Percentiles rank a stretch among this genome's conserved stretches.
Evolutionary conservation across 345 rosid genomes (phyloP).

Genomic region (Camelina laxa): DNA sequence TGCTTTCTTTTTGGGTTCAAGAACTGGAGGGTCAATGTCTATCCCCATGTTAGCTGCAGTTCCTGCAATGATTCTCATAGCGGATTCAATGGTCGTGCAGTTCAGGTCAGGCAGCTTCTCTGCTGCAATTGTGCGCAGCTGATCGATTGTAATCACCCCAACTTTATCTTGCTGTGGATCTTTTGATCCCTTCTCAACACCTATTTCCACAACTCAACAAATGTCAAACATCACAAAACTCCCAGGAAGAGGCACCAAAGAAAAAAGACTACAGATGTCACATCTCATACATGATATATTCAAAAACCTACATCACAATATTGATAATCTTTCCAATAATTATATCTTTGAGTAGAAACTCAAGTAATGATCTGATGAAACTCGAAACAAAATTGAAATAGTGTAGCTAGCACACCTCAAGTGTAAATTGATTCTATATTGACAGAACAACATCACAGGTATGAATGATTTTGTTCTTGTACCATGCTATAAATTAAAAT

Average conservation of each 20-base stretch:
- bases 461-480: neutral
- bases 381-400: neutral
- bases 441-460: neutral
- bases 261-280: neutral
- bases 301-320: neutral
- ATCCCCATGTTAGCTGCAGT: conserved; percentile 97
- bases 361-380: neutral
- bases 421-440: no score
- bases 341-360: neutral
- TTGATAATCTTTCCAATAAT: neutral
- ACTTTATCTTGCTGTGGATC: conserved; percentile 76
- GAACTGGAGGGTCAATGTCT: conserved; percentile 86
- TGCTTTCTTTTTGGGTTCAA: conserved; percentile 71
- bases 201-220: conserved; percentile 47
- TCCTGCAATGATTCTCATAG: conserved; percentile 91
- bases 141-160: conserved; percentile 75
- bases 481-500: neutral
- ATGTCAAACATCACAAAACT: conserved; percentile 31
- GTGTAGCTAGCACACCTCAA: neutral
- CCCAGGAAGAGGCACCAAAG: neutral
- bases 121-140: conserved; percentile 65
- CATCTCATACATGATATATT: neutral
- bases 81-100: conserved; percentile 77
- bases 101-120: conserved; percentile 90
- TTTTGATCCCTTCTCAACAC: conserved; percentile 86